A percentile compares a stretch with the other conserved stretches of the same genome.
Evolutionary conservation across 345 rosid genomes (phyloP).

Genomic region (Salix viminalis): DNA sequence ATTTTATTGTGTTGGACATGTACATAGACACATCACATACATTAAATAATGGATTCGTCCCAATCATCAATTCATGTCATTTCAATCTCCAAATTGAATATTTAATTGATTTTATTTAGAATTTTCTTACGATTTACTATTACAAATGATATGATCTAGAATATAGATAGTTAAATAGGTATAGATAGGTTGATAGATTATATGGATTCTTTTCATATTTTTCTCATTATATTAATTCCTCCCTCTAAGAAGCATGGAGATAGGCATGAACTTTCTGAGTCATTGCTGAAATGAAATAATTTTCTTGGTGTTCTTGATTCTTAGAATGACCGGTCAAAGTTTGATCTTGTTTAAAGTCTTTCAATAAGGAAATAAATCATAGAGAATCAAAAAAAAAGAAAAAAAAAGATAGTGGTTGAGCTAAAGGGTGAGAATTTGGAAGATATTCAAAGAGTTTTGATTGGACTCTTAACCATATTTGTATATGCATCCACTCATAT

Average conservation of each 20-base stretch:
- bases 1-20: too few species aligned
- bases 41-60: too few species aligned
- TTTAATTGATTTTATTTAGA: too few species aligned
- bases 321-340: conserved; percentile 5
- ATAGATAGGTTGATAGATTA: too few species aligned
- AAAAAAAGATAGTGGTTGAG: neutral
- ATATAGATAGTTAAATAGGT: too few species aligned
- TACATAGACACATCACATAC: too few species aligned
- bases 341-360: neutral
- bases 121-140: too few species aligned
- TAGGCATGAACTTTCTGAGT: neutral
- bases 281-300: neutral
- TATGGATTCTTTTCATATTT: too few species aligned
- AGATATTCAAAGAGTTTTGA: neutral
- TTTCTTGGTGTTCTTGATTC: neutral
- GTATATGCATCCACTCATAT: neutral
- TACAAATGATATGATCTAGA: too few species aligned
- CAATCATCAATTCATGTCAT: too few species aligned
- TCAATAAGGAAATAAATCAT: neutral
- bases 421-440: neutral
- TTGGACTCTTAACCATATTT: neutral
- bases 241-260: neutral
- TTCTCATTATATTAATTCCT: too few species aligned
- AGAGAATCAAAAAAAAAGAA: neutral
- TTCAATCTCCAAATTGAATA: too few species aligned